Evolutionary conservation across 768 basidiomycete species (phyloP).

Genomic region (Phylloporus sp.): DNA sequence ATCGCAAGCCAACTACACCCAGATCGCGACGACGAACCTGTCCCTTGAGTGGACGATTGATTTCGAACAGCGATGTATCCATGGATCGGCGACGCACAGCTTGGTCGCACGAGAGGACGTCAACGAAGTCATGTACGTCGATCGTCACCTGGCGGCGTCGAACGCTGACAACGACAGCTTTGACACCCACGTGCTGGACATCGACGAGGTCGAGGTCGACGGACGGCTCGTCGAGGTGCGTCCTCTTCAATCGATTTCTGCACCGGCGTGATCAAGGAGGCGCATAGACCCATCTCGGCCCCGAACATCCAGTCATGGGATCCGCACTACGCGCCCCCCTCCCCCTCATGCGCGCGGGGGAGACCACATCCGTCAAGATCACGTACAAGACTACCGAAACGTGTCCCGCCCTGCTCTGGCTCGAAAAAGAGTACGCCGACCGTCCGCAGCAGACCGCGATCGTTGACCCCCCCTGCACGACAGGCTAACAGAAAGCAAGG

Average conservation of each 20-base stretch:
- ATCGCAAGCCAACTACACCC: conserved; percentile 54
- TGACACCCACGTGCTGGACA: conserved; percentile 49
- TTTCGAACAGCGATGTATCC: conserved; percentile 42
- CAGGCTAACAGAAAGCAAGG: conserved; percentile 83
- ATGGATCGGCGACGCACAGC: conserved; percentile 44
- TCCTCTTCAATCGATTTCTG: not conserved
- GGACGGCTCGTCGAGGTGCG: conserved; percentile 45
- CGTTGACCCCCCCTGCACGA: not conserved
- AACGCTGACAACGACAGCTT: conserved; percentile 32
- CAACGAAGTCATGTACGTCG: conserved; percentile 38
- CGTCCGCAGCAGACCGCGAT: not conserved
- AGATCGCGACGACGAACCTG: conserved; percentile 45
- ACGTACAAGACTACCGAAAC: conserved; percentile 69
- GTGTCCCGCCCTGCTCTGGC: conserved; percentile 82
- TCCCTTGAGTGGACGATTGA: conserved; percentile 55
- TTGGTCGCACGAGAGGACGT: conserved; percentile 38
- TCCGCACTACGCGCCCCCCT: conserved; percentile 64
- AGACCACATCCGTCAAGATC: conserved; percentile 45
- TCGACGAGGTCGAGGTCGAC: conserved; percentile 48
- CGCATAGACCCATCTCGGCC: conserved; percentile 49
- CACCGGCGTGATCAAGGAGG: not conserved
- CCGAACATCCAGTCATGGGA: conserved; percentile 69
- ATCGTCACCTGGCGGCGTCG: not conserved
- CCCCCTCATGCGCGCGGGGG: conserved; percentile 32
- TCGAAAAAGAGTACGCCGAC: conserved; percentile 62